phyloP scores from a whole-genome alignment of 495 filamentous ascomycete genomes.

The Penicillium steckii region DNA sequence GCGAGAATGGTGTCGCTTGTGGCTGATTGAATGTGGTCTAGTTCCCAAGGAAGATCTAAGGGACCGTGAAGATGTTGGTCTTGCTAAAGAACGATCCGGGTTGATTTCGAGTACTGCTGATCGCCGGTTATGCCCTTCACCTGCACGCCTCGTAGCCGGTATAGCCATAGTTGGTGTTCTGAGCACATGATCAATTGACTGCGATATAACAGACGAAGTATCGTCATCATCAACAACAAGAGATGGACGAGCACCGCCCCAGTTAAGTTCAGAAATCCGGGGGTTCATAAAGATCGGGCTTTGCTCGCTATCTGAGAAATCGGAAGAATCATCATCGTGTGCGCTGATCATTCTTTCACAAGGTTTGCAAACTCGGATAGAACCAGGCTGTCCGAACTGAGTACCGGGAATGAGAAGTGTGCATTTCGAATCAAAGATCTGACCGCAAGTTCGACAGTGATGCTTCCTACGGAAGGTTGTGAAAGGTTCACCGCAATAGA shows the following conservation, averaged over 20 bases:
- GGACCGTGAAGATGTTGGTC: conserved; percentile 91
- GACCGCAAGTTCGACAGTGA: conserved; percentile 88
- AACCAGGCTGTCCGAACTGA: conserved; percentile 82
- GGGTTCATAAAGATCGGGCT: conserved; percentile 43
- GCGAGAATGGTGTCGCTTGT: conserved; percentile 83
- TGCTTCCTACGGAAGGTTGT: conserved; percentile 94
- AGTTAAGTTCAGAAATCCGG: conserved; percentile 35
- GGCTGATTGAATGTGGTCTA: conserved; percentile 66
- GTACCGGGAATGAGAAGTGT: conserved; percentile 84
- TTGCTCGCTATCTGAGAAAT: conserved; percentile 76
- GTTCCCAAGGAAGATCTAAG: conserved; percentile 69
- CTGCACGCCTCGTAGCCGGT: conserved; percentile 78
- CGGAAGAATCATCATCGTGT: conserved; percentile 85
- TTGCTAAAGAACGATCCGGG: conserved; percentile 64
- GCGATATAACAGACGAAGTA: conserved; percentile 43
- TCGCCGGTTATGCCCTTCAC: conserved; percentile 74
- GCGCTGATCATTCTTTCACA: conserved; percentile 91
- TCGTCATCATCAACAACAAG: conserved; percentile 46
- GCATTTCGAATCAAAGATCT: conserved; percentile 97
- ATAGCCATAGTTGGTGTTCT: conserved; percentile 75
- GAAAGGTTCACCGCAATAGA: conserved; percentile 84
- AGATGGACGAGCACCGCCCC: conserved; percentile 23
- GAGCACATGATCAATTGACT: conserved; percentile 46
- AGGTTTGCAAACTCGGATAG: conserved; percentile 89
- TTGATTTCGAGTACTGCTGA: conserved; percentile 92